A percentile compares a stretch with the other conserved stretches of the same genome.
Evolutionary conservation across 2,329 filamentous ascomycete genomes (phyloP).

Genomic region (Thelonectria olida): DNA sequence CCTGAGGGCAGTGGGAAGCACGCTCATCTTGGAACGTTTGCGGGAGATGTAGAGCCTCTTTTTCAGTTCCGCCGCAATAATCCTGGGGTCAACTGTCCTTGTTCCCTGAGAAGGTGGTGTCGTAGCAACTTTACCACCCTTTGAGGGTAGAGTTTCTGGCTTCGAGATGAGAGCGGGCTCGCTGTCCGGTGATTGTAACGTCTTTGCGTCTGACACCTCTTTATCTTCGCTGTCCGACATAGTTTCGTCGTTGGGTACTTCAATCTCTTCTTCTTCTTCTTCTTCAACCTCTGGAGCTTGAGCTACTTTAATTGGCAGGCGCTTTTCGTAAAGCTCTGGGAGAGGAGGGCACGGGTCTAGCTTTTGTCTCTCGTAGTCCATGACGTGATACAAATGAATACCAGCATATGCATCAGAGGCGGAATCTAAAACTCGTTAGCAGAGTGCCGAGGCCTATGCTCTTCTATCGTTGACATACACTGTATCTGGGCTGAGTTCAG

Average conservation of each 20-base stretch:
- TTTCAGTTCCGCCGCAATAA: constrained; percentile 55
- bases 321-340: constrained; percentile 74
- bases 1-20: constrained; percentile 53
- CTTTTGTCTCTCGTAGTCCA: constrained; percentile 73
- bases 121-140: too few relatives aligned
- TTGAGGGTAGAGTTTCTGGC: too few relatives aligned
- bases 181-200: background rate
- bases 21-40: constrained; percentile 33
- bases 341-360: constrained; percentile 76
- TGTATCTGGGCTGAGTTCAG: constrained; percentile 72
- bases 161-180: background rate
- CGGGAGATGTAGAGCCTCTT: constrained; percentile 48
- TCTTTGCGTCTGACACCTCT: background rate
- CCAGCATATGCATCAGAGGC: constrained; percentile 87
- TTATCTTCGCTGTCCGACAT: constrained; percentile 13
- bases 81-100: constrained; percentile 47
- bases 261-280: too few relatives aligned
- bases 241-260: constrained; percentile 1
- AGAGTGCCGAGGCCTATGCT: too few relatives aligned
- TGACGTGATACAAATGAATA: constrained; percentile 74
- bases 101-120: background rate
- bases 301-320: constrained; percentile 68
- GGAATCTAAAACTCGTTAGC: constrained; percentile 63
- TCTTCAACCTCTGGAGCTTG: constrained; percentile 13
- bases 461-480: constrained; percentile 61